Evolutionary conservation across 306 rosid species (phyloP).

Genomic region (Trifolium pratense): DNA sequence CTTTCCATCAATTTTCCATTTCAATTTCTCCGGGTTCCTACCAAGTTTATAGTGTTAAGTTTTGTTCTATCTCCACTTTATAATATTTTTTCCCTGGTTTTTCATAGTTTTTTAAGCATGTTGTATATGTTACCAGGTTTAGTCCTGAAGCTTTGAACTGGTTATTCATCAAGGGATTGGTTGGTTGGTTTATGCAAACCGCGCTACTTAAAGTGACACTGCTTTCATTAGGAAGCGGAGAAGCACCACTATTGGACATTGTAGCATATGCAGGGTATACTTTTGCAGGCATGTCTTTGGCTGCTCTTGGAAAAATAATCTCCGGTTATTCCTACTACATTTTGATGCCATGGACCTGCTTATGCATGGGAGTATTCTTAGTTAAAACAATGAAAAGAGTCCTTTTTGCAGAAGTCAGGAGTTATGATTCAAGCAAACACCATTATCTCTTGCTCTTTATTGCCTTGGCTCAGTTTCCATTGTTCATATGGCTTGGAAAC

Average conservation of each 20-base stretch:
- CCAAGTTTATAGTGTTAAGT: not conserved
- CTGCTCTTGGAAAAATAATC: conserved; percentile 68
- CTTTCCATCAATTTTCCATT: not conserved
- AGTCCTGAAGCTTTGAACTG: conserved; percentile 90
- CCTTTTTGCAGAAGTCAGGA: conserved; percentile 88
- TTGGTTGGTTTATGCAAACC: conserved; percentile 91
- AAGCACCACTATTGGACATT: conserved; percentile 82
- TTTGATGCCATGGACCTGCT: conserved; percentile 85
- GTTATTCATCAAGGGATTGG: conserved; percentile 87
- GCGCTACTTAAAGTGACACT: conserved; percentile 65
- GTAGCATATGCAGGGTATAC: conserved; percentile 84
- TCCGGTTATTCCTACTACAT: conserved; percentile 68
- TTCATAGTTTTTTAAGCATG: conserved; percentile 24
- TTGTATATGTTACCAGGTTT: conserved; percentile 65
- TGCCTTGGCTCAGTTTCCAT: conserved; percentile 88
- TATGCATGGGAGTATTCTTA: conserved; percentile 92
- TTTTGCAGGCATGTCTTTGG: conserved; percentile 81
- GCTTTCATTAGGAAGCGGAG: conserved; percentile 76
- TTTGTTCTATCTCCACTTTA: not conserved
- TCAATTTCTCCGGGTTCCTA: not conserved
- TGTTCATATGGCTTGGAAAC: conserved; percentile 92
- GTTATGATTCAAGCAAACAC: conserved; percentile 82
- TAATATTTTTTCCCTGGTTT: not conserved
- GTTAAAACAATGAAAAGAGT: conserved; percentile 96
- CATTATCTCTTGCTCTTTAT: conserved; percentile 87